A percentile compares a stretch with the other conserved stretches of the same genome.
Conservation (phyloP, 2,329 filamentous ascomycete species). For the Cylindrodendrum hubeiense region DNA sequence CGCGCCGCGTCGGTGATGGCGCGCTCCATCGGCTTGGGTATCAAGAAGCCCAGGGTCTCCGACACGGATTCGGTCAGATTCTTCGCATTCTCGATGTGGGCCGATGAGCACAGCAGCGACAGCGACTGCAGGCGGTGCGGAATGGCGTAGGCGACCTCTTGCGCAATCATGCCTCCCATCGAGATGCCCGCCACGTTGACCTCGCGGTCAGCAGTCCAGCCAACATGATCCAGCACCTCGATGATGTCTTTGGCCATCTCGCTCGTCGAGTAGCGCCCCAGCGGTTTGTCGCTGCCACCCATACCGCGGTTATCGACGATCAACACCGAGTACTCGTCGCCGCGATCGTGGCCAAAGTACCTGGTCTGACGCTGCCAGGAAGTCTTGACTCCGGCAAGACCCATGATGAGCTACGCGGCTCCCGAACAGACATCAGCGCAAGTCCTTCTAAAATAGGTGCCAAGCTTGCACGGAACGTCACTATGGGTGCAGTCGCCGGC, state of each 20-base stretch:
- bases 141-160: constrained; percentile 75
- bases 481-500: too few relatives aligned
- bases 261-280: constrained; percentile 82
- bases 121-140: constrained; percentile 68
- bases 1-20: constrained; percentile 74
- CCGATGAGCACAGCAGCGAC: constrained; percentile 72
- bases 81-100: constrained; percentile 70
- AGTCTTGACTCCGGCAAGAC: constrained; percentile 75
- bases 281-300: constrained; percentile 82
- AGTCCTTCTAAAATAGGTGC: neutral
- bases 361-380: constrained; percentile 88
- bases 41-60: constrained; percentile 66
- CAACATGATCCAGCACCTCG: constrained; percentile 77
- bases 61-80: constrained; percentile 75
- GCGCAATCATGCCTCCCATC: constrained; percentile 93
- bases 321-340: constrained; percentile 77
- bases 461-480: neutral
- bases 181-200: constrained; percentile 82
- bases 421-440: neutral
- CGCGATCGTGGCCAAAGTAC: constrained; percentile 81
- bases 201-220: constrained; percentile 69
- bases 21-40: constrained; percentile 78
- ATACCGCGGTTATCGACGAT: constrained; percentile 89
- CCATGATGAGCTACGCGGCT: constrained; percentile 78
- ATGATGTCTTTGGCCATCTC: constrained; percentile 86